These are phyloP conservation scores for Pyrenophora graminea DNA, from an alignment of 2,329 filamentous ascomycete species.

Conservation along the genomic window DNA sequence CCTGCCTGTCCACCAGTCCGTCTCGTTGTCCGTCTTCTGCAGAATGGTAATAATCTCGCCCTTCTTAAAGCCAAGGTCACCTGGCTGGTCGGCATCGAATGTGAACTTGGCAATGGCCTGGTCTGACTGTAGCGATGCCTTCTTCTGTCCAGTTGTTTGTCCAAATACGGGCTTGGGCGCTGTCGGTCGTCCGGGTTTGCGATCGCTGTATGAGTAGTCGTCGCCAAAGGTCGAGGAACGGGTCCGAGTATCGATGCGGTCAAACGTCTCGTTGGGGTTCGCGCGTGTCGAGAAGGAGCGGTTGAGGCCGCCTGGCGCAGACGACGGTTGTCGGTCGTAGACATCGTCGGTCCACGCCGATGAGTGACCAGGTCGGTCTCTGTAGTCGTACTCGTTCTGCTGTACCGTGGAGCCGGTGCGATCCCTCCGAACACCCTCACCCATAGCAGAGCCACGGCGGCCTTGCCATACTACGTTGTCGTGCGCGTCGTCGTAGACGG, in stretches of 20 bases:
- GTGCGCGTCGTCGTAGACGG: conserved; percentile 81
- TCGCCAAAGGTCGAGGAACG: conserved; percentile 50
- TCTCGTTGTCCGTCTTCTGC: conserved; percentile 90
- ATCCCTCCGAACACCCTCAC: conserved; percentile 65
- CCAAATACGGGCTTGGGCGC: conserved; percentile 88
- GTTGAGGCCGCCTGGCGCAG: conserved; percentile 44
- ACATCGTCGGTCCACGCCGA: conserved; percentile 76
- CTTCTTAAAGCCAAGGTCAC: conserved; percentile 95
- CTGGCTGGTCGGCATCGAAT: conserved; percentile 91
- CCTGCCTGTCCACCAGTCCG: conserved; percentile 97
- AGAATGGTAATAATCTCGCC: conserved; percentile 93
- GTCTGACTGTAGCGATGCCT: conserved; percentile 60
- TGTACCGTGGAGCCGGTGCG: conserved; percentile 46
- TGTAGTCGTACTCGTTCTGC: conserved; percentile 56
- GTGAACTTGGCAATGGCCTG: conserved; percentile 91
- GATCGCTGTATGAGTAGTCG: conserved; percentile 61
- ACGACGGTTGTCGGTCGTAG: conserved; percentile 63
- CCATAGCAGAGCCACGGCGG: conserved; percentile 69
- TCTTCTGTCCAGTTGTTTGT: conserved; percentile 53
- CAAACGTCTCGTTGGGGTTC: conserved; percentile 57
- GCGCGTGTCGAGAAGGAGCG: conserved; percentile 57
- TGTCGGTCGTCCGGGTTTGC: conserved; percentile 75
- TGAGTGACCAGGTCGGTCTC: conserved; percentile 63
- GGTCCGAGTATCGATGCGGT: conserved; percentile 45
- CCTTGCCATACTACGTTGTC: conserved; percentile 87